phyloP scores from a whole-genome alignment of 2,329 filamentous ascomycete species.

The Arthrobotrys conoides region DNA sequence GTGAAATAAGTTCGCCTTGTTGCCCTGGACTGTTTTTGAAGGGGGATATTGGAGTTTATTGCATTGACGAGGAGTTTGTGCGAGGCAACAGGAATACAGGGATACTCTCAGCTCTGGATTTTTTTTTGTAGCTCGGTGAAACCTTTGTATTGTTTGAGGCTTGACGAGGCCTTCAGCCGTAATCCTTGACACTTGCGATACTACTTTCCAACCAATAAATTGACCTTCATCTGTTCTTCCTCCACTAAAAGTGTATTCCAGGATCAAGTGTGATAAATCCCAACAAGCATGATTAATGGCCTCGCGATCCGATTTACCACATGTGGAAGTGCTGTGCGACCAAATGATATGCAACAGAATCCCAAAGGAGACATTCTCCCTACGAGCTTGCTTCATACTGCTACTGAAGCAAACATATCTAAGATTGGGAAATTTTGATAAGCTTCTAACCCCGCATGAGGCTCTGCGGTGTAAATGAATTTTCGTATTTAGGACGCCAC shows the following conservation, averaged over 20 bases:
- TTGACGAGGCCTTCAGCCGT: not conserved
- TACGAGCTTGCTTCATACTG: not conserved
- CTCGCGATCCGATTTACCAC: not conserved
- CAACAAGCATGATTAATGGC: not conserved
- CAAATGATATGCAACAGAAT: slow-evolving; percentile 3
- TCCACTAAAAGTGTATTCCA: not conserved
- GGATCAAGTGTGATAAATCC: not conserved
- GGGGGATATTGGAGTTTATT: not conserved
- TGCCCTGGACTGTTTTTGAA: not conserved
- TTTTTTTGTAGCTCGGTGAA: not conserved
- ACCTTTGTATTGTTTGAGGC: not conserved
- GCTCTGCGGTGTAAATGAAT: not conserved
- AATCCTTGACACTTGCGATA: not conserved
- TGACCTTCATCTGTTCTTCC: not conserved
- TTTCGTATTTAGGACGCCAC: slow-evolving; percentile 7
- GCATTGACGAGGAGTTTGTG: not conserved
- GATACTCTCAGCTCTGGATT: not conserved
- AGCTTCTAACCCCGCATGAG: slow-evolving; percentile 4
- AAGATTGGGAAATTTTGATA: not conserved
- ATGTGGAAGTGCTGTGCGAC: not conserved
- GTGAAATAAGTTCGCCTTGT: slow-evolving; percentile 41
- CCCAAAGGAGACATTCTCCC: not conserved
- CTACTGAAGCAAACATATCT: not conserved
- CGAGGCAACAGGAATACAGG: not conserved
- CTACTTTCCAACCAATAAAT: not conserved